Evolutionary conservation across 805 yeast species (phyloP).

Genomic region (Jamesozyma piceae): DNA sequence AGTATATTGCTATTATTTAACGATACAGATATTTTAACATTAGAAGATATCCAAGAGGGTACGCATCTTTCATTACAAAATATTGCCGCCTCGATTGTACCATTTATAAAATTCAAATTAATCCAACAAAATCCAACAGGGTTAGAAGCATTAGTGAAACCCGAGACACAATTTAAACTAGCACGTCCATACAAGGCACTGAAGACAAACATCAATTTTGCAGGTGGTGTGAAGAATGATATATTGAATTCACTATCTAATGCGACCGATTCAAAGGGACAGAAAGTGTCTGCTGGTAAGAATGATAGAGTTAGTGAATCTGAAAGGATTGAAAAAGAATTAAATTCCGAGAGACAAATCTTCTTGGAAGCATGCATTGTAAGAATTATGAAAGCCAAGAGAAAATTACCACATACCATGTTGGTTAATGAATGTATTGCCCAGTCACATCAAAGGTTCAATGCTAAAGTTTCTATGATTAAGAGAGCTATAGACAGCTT

Average conservation of each 20-base stretch:
- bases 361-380: constrained; percentile 89
- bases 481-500: constrained; percentile 77
- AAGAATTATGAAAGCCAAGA: constrained; percentile 91
- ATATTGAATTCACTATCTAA: constrained; percentile 17
- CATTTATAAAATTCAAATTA: constrained; percentile 70
- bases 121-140: constrained; percentile 59
- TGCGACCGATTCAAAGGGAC: constrained; percentile 12
- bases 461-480: constrained; percentile 76
- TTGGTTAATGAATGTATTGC: constrained; percentile 81
- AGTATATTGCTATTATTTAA: constrained; percentile 81
- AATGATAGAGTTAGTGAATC: constrained; percentile 45
- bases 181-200: constrained; percentile 79
- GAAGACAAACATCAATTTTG: constrained; percentile 75
- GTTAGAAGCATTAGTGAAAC: constrained; percentile 40
- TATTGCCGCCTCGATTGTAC: constrained; percentile 67
- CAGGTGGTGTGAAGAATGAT: constrained; percentile 42
- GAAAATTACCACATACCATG: constrained; percentile 65
- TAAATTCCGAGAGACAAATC: constrained; percentile 78
- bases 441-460: constrained; percentile 72
- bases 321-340: constrained; percentile 67
- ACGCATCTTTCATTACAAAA: constrained; percentile 60
- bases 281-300: constrained; percentile 20
- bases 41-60: constrained; percentile 49
- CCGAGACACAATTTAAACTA: constrained; percentile 55
- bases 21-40: constrained; percentile 38